Conservation (phyloP, 768 basidiomycete species). For the Leccinum sublutescens region DNA sequence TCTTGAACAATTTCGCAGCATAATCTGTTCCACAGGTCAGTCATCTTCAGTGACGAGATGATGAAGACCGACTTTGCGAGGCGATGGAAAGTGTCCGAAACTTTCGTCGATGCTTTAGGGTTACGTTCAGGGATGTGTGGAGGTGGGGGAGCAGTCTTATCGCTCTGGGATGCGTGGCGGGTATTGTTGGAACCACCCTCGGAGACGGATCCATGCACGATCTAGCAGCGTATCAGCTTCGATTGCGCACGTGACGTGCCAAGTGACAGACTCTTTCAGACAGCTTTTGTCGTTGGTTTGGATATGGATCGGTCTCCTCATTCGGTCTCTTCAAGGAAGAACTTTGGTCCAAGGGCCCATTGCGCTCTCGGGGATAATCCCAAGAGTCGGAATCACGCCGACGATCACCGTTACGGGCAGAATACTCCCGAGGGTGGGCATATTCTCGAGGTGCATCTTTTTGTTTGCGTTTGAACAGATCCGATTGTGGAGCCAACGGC, state of each 20-base stretch:
- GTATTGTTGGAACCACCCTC: slow-evolving; percentile 4
- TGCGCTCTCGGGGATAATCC: slow-evolving; percentile 21
- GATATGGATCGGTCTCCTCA: slow-evolving; percentile 24
- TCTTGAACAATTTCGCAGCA: slow-evolving; percentile 47
- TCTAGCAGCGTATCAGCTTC: slow-evolving; percentile 18
- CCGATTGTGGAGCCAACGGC: slow-evolving; percentile 44
- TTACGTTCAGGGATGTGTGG: slow-evolving; percentile 2
- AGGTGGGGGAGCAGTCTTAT: slow-evolving; percentile 3
- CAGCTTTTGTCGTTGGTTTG: slow-evolving; percentile 27
- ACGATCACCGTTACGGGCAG: slow-evolving; percentile 20
- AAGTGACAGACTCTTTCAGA: slow-evolving; percentile 28
- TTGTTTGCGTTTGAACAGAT: slow-evolving; percentile 39
- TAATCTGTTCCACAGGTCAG: slow-evolving; percentile 35
- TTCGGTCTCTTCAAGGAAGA: slow-evolving; percentile 26
- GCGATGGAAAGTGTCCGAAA: slow-evolving; percentile 37
- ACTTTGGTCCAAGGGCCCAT: slow-evolving; percentile 12
- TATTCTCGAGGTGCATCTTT: slow-evolving; percentile 22
- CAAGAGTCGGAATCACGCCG: slow-evolving; percentile 26
- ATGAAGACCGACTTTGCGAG: slow-evolving; percentile 34
- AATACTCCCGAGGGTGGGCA: slow-evolving; percentile 21
- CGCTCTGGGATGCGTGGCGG: slow-evolving; percentile 5
- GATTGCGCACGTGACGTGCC: background rate
- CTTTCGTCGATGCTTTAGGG: slow-evolving; percentile 8
- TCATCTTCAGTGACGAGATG: slow-evolving; percentile 5
- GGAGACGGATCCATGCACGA: slow-evolving; percentile 10